These are phyloP conservation scores for Pholiota microspora DNA, from an alignment of 768 basidiomycete species.

Conservation along the genomic window DNA sequence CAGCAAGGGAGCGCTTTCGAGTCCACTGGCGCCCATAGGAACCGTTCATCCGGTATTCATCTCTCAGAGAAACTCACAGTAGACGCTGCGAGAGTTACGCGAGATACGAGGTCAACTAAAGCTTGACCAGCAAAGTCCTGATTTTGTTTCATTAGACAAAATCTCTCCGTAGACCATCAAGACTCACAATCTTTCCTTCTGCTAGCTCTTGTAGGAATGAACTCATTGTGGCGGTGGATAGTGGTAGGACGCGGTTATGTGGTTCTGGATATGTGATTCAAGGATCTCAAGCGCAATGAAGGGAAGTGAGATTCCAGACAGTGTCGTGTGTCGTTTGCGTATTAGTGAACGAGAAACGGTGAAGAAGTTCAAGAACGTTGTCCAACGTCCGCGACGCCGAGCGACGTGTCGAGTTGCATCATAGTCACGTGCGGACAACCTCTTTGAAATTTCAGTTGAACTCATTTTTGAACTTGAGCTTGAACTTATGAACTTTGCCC, in stretches of 20 bases:
- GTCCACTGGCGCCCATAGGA: too few relatives aligned
- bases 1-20: too few relatives aligned
- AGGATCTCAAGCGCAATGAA: not conserved
- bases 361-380: too few relatives aligned
- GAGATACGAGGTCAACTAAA: conserved; percentile 45
- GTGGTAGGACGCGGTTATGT: not conserved
- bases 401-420: not conserved
- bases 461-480: too few relatives aligned
- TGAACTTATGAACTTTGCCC: too few relatives aligned
- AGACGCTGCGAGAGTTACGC: conserved; percentile 39
- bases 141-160: not conserved
- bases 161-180: not conserved
- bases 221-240: conserved; percentile 15
- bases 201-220: conserved; percentile 24
- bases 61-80: conserved; percentile 37
- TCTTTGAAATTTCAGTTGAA: too few relatives aligned
- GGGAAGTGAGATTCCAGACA: not conserved
- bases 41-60: too few relatives aligned
- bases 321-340: too few relatives aligned
- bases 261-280: not conserved
- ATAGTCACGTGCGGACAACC: not conserved
- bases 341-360: too few relatives aligned
- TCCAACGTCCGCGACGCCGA: too few relatives aligned
- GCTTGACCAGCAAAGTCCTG: conserved; percentile 68
- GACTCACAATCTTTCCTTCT: conserved; percentile 42